Base-by-base conservation (phyloP, 306 rosid genomes). In the Betula pendula region DNA sequence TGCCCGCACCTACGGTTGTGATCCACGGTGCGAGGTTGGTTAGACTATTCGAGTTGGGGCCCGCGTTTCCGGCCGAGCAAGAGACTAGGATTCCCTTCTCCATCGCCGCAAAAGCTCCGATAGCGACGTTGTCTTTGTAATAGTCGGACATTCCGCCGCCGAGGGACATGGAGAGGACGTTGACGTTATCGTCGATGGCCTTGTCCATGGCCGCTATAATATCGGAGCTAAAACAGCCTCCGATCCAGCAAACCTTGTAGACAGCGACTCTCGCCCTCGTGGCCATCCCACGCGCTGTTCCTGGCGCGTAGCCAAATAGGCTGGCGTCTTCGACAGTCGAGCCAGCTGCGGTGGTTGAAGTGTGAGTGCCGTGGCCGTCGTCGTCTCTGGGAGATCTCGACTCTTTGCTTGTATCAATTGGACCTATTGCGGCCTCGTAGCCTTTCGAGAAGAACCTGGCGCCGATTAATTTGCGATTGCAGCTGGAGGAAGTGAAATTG, bases 271-370 rank as follows among this genome's bases (percentile, higher is more conserved):
- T 83, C 13, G 97, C 97, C 0, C 63, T 82, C 3, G 79, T 2
- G 8, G 94, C 93, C 98, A 94, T 94, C 2, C 98, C 98, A 48
- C 98, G 91, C 11, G 98, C 93, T 0, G 88, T 85, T 0, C 98
- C 96, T 0, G 75, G 1, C 0, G 97, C 98, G 38, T 75, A 90
- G 16, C 94, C 96, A 1, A 90, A 78, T 0, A 94, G 68, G 79
- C 40, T 87, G 0, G 94, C 93, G 8, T 79, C 85, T 11, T 49
- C 24, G 22, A 89, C 97, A 0, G 49, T 56, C 4, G 97, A 89
- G 0, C 98, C 98, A 0, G 90, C 93, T 0, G 89, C 89, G 2
- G 96, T 94, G 75, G 83, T 83, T 2, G 98, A 79, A 5, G 98
- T 91, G 81, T 94, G 98, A 22, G 93, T 90, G 20, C 96, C 98